Evolutionary conservation across 805 yeast genomes (phyloP).

Genomic region (Brettanomyces anomalus): DNA sequence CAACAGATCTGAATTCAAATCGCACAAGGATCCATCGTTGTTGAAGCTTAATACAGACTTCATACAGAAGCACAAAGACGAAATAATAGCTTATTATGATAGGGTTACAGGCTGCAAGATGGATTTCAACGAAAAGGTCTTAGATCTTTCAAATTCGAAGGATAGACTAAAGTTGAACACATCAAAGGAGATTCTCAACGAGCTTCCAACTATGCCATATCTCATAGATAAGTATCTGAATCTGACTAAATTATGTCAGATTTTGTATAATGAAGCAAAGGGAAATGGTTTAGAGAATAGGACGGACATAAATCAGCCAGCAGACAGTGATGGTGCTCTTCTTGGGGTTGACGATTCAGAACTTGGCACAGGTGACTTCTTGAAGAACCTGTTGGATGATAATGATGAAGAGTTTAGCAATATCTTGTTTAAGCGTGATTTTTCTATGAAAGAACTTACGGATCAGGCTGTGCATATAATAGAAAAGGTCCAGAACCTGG

Average conservation of each 20-base stretch:
- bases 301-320: background rate
- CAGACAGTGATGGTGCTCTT: conserved; percentile 7
- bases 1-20: conserved; percentile 60
- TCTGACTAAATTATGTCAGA: conserved; percentile 41
- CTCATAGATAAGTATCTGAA: conserved; percentile 58
- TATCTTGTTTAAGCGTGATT: conserved; percentile 13
- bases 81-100: conserved; percentile 61
- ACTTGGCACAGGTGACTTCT: conserved; percentile 53
- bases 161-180: conserved; percentile 51
- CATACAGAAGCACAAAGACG: conserved; percentile 44
- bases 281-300: background rate
- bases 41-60: conserved; percentile 57
- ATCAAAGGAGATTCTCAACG: conserved; percentile 41
- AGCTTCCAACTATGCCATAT: conserved; percentile 60
- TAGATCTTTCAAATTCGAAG: conserved; percentile 48
- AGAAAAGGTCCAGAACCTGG: conserved; percentile 13
- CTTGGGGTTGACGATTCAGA: conserved; percentile 44
- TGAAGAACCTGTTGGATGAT: conserved; percentile 32
- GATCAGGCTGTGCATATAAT: conserved; percentile 19
- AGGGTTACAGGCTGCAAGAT: conserved; percentile 61
- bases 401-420: conserved; percentile 20
- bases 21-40: conserved; percentile 79
- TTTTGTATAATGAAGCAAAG: conserved; percentile 25
- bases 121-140: conserved; percentile 47
- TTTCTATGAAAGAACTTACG: conserved; percentile 15